Conservation (phyloP, 495 filamentous ascomycete genomes). For the Jackrogersella minutella region DNA sequence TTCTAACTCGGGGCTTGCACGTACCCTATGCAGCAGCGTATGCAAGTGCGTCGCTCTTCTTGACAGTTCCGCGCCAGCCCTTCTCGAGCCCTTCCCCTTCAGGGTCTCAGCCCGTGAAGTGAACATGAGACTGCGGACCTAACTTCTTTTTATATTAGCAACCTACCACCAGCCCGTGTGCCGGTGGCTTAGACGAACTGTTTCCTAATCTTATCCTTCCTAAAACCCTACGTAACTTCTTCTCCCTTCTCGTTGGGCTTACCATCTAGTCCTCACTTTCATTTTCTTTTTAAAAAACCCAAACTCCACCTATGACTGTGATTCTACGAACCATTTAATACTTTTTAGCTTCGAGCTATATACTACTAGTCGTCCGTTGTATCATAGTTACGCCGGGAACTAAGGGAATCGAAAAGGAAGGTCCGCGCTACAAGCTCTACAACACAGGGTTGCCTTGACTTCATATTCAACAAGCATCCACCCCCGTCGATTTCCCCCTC, state of each 20-base stretch:
- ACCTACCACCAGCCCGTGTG: background rate
- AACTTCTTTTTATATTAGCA: background rate
- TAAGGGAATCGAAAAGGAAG: constrained; percentile 16
- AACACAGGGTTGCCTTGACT: constrained; percentile 38
- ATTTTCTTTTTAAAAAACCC: constrained; percentile 11
- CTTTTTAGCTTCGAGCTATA: constrained; percentile 21
- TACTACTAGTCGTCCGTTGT: constrained; percentile 26
- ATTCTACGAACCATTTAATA: constrained; percentile 5
- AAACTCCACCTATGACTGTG: constrained; percentile 27
- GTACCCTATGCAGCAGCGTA: background rate
- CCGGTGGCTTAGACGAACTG: constrained; percentile 22
- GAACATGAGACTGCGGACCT: constrained; percentile 11
- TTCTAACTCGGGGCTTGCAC: constrained; percentile 24
- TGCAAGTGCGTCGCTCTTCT: background rate
- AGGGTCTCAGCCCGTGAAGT: constrained; percentile 14
- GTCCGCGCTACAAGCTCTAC: constrained; percentile 4
- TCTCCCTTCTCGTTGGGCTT: constrained; percentile 27
- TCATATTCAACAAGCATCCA: constrained; percentile 23
- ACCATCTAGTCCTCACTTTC: constrained; percentile 27
- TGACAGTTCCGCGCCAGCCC: constrained; percentile 2
- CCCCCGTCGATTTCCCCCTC: constrained; percentile 25
- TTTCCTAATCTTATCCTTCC: constrained; percentile 21
- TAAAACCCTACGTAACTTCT: constrained; percentile 14
- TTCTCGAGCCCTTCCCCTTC: background rate
- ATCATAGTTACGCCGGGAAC: constrained; percentile 18